A percentile compares a stretch with the other conserved stretches of the same genome.
phyloP scores from a whole-genome alignment of 2,329 filamentous ascomycete species.

The Domatiomyces globalis region DNA sequence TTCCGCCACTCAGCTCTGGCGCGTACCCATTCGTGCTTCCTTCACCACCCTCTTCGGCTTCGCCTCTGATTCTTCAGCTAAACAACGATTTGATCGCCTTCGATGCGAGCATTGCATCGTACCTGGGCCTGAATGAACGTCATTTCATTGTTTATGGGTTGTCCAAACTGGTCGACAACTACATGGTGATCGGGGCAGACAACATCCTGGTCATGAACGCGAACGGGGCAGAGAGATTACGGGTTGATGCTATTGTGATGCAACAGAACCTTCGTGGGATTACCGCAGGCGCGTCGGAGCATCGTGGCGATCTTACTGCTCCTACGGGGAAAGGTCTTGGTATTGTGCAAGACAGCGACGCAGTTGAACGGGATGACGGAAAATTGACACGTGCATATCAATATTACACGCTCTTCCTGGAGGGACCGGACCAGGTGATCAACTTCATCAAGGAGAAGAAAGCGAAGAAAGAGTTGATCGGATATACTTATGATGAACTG shows the following conservation, averaged over 20 bases:
- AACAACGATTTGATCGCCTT: constrained; percentile 76
- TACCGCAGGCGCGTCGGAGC: constrained; percentile 27
- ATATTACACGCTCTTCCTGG: constrained; percentile 35
- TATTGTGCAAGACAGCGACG: constrained; percentile 6
- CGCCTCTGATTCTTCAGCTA: constrained; percentile 61
- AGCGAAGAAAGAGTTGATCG: constrained; percentile 22
- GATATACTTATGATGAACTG: constrained; percentile 33
- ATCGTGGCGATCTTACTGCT: not conserved
- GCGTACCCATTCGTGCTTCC: constrained; percentile 30
- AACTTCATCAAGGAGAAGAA: constrained; percentile 33
- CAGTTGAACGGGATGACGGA: constrained; percentile 23
- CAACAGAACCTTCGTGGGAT: constrained; percentile 96
- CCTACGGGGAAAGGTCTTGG: constrained; percentile 8
- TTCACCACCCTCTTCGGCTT: constrained; percentile 30
- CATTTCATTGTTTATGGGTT: constrained; percentile 65
- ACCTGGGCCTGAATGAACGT: constrained; percentile 57
- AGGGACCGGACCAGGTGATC: constrained; percentile 31
- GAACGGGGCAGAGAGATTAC: constrained; percentile 72
- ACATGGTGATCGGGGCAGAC: constrained; percentile 57
- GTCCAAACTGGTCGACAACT: constrained; percentile 61
- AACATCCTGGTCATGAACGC: constrained; percentile 70
- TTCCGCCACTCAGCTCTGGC: constrained; percentile 29
- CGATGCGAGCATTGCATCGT: constrained; percentile 64
- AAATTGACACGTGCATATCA: constrained; percentile 31
- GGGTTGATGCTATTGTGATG: constrained; percentile 83